Evolutionary conservation across 331 rosid genomes (phyloP).

Genomic region (Erythrophleum ivorense): DNA sequence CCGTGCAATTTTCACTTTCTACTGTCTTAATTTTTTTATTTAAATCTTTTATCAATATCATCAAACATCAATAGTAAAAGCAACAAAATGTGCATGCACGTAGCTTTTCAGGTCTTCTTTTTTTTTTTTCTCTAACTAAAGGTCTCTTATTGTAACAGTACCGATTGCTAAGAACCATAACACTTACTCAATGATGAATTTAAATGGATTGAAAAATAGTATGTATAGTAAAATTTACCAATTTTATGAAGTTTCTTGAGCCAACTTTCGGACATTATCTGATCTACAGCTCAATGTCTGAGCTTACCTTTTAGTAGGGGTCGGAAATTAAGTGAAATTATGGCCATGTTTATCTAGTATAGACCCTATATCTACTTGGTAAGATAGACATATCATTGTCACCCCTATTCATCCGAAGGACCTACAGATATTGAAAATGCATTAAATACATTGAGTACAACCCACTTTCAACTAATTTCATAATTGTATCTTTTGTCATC

Average conservation of each 20-base stretch:
- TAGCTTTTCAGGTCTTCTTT: conserved; percentile 1
- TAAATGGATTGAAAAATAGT: too few relatives aligned
- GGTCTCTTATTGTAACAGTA: background rate
- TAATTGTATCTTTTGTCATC: conserved; percentile 44
- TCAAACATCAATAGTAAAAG: background rate
- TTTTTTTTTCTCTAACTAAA: background rate
- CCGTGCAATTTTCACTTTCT: conserved; percentile 1
- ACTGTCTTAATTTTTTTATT: background rate
- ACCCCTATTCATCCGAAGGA: background rate
- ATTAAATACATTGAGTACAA: conserved; percentile 25
- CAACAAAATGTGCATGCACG: conserved; percentile 16
- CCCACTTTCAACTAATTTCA: conserved; percentile 47
- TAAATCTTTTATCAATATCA: background rate
- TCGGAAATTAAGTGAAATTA: background rate
- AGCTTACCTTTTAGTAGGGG: background rate
- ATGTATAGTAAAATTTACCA: background rate
- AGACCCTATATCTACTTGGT: background rate
- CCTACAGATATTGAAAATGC: conserved; percentile 10
- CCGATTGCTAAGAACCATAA: too few relatives aligned
- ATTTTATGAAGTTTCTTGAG: background rate
- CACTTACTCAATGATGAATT: too few relatives aligned
- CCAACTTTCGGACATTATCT: background rate
- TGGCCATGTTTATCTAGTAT: conserved; percentile 20
- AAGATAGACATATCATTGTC: conserved; percentile 33
- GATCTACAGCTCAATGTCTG: background rate